Conservation (phyloP, 1,284 basidiomycete species). For the Termitomyces sp. region DNA sequence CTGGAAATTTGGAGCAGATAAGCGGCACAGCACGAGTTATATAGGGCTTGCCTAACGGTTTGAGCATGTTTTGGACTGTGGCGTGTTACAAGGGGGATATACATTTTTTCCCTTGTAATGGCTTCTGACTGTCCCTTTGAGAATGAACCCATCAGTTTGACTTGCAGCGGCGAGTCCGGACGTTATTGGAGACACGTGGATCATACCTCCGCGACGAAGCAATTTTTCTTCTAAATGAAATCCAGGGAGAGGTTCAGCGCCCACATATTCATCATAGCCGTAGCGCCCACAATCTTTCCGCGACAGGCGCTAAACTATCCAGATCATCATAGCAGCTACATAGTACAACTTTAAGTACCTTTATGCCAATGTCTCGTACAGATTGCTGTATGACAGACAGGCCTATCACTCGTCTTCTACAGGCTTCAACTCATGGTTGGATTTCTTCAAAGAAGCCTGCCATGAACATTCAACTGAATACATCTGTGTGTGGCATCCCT, state of each 20-base stretch:
- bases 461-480: neutral
- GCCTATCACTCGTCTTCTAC: neutral
- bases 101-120: conserved; percentile 15
- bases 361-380: neutral
- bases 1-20: neutral
- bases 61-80: conserved; percentile 11
- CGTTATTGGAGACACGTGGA: conserved; percentile 4
- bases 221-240: too few species aligned
- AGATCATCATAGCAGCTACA: neutral
- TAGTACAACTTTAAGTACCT: too few species aligned
- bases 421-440: neutral
- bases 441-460: neutral
- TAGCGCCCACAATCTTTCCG: neutral
- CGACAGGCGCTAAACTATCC: neutral
- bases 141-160: conserved; percentile 13
- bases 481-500: conserved; percentile 1
- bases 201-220: conserved; percentile 1
- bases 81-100: conserved; percentile 14
- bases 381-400: neutral
- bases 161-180: conserved; percentile 15
- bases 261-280: too few species aligned
- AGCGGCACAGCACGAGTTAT: neutral
- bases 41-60: neutral
- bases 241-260: too few species aligned
- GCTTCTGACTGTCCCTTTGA: conserved; percentile 12